Evolutionary conservation across 805 yeast genomes (phyloP).

Genomic region (Pichia exigua): DNA sequence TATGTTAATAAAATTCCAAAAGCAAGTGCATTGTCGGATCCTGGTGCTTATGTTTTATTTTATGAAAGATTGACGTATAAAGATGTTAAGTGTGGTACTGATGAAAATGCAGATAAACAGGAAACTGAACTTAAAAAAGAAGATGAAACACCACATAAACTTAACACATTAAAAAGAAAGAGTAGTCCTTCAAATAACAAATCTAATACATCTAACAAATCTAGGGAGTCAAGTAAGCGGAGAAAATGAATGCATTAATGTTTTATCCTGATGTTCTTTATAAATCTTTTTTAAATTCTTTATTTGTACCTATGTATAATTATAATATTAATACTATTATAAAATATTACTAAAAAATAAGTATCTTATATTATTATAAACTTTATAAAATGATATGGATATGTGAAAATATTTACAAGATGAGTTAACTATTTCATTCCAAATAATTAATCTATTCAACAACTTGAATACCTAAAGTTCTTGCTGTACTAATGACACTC

Average conservation of each 20-base stretch:
- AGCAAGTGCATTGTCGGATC: conserved; percentile 67
- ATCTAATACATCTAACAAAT: background rate
- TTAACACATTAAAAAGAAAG: background rate
- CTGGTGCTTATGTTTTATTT: conserved; percentile 83
- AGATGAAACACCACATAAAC: background rate
- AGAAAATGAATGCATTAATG: background rate
- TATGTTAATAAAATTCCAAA: conserved; percentile 68
- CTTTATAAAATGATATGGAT: background rate
- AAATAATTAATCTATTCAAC: conserved; percentile 38
- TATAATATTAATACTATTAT: background rate
- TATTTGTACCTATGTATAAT: background rate
- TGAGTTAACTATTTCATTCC: background rate
- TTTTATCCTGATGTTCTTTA: background rate
- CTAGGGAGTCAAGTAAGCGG: background rate
- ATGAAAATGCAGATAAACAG: background rate
- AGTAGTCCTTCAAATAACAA: background rate
- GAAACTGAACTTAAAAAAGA: background rate
- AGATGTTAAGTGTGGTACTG: conserved; percentile 13
- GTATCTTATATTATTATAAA: background rate
- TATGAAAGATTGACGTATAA: conserved; percentile 72
- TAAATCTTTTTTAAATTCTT: background rate
- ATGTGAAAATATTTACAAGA: background rate
- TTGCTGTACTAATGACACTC: conserved; percentile 82
- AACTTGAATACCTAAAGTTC: conserved; percentile 78
- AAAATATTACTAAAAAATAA: background rate